phyloP scores from a whole-genome alignment of 331 rosid genomes.

The Cydonia oblonga region DNA sequence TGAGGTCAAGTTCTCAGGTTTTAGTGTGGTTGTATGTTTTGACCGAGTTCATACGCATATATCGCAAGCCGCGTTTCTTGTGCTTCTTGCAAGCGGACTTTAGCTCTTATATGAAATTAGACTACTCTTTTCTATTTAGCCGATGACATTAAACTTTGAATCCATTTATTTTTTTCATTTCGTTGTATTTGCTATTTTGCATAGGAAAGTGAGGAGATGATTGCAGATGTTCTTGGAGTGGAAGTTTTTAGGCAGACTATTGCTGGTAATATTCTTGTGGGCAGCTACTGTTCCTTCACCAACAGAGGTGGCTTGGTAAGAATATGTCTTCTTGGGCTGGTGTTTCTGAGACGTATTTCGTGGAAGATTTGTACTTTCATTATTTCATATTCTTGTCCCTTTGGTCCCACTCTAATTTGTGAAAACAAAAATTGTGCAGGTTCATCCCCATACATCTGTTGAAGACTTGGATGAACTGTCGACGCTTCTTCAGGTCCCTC shows the following conservation, averaged over 20 bases:
- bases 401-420: background rate
- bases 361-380: background rate
- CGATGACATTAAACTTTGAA: background rate
- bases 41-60: no score
- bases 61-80: no score
- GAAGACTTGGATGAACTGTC: constrained; percentile 93
- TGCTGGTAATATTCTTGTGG: constrained; percentile 87
- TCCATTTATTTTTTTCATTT: background rate
- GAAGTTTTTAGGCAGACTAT: constrained; percentile 95
- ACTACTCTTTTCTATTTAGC: background rate
- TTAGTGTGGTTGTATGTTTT: no score
- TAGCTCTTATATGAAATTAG: background rate
- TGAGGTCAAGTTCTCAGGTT: no score
- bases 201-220: constrained; percentile 96
- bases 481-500: constrained; percentile 84
- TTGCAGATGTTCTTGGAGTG: constrained; percentile 89
- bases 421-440: constrained; percentile 35
- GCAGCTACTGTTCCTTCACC: constrained; percentile 78
- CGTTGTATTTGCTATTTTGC: background rate
- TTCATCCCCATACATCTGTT: constrained; percentile 86
- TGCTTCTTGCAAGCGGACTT: background rate
- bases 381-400: background rate
- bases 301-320: constrained; percentile 88
- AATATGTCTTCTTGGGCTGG: background rate
- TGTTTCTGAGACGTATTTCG: background rate